These are phyloP conservation scores for Neurospora sp. DNA, from an alignment of 495 filamentous ascomycete species.

Conservation along the genomic window DNA sequence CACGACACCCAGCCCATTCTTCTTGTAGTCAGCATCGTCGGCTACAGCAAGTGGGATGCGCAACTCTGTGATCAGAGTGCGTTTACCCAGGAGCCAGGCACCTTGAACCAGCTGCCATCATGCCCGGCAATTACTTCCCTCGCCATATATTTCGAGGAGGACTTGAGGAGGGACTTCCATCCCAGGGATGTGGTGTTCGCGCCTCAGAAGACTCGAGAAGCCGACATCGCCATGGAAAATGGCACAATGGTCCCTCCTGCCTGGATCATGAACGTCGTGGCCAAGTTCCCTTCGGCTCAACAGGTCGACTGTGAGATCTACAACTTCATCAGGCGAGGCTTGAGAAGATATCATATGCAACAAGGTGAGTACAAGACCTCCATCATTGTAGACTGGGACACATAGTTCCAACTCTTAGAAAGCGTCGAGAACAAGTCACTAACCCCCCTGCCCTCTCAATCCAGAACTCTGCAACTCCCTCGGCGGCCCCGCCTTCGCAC, in stretches of 20 bases:
- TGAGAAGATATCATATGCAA: background rate
- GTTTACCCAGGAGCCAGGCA: background rate
- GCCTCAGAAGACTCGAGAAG: background rate
- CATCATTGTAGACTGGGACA: no score
- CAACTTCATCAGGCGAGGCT: background rate
- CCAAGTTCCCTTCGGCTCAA: background rate
- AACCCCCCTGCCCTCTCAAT: background rate
- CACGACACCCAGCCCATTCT: background rate
- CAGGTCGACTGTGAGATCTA: background rate
- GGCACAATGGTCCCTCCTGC: background rate
- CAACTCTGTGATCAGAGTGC: background rate
- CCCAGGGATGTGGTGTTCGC: background rate
- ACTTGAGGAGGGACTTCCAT: background rate
- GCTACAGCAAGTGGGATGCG: background rate
- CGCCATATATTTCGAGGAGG: background rate
- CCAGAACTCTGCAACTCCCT: background rate
- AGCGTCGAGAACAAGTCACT: background rate
- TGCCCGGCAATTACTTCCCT: background rate
- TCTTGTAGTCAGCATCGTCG: background rate
- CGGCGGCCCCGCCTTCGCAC: background rate
- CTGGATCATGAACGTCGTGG: background rate
- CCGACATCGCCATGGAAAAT: background rate
- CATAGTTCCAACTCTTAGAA: background rate
- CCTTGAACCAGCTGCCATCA: background rate
- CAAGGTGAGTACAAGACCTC: background rate